Base-by-base conservation (phyloP, 2,329 filamentous ascomycete species). In the Colletotrichum sansevieriae region DNA sequence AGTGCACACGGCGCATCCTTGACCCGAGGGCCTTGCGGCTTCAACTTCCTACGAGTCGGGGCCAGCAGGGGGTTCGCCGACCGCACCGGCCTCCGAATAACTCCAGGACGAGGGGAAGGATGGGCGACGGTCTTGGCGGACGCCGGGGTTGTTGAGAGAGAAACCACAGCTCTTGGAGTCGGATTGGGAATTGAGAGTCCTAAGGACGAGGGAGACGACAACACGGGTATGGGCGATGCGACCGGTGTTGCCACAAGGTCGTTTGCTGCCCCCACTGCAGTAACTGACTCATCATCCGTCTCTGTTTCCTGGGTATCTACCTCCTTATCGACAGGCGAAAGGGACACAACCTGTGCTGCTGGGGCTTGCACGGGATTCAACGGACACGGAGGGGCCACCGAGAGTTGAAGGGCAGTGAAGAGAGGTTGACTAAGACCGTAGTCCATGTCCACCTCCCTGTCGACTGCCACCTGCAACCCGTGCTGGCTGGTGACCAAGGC, bases 401-500 rank as follows among this genome's bases (percentile, higher is more conserved):
- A 12, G 22, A 39, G 37, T 15, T 15, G 37, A 39, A 11, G 37
- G 9, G 37, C 37, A 12, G 37, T 15, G 12, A 39, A 11, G n/a
- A 25, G 18, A 12, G 46, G 25, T 15, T 35, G 49, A 13, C 6
- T 22, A 12, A 35, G 52, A 56, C 52, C 52, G 15, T 12, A 18
- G 33, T 49, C 44, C 57, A 60, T 60, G 44, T 60, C 57, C 2
- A 60, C 10, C 33, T 60, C 57, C 22, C 33, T 13, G 12, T 60
- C 44, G 13, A 60, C 46, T 15, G 41, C 56, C 12, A 46, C 25
- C 43, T 59, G 56, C 15, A 46, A 12, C 41, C 25, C 54, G 13
- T 11, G 12, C 12, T 43, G 35, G 20, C 11, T 15, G 35, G 54
- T 20, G 13, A 22, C 15, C 18, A 15, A 20, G 11, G 20, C 0